Evolutionary conservation across 2,329 filamentous ascomycete genomes (phyloP).

Genomic region (Colletotrichum sp.): DNA sequence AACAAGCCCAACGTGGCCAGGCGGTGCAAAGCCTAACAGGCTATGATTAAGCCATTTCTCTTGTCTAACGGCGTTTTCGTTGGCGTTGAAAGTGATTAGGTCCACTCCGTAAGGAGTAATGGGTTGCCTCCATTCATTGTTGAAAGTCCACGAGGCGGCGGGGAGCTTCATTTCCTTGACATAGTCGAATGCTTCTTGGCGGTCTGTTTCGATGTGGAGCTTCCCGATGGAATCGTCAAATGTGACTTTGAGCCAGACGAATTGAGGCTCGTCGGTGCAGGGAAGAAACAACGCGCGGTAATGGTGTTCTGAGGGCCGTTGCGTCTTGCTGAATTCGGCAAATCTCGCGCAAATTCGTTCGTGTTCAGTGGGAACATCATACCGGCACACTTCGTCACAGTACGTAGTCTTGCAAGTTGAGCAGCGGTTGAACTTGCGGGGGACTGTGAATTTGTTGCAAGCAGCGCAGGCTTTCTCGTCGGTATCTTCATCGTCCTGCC

Average conservation of each 20-base stretch:
- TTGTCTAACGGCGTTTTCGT: neutral
- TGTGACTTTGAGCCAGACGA: neutral
- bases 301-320: neutral
- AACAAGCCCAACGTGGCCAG: neutral
- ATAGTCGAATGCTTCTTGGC: rapidly evolving
- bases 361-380: neutral
- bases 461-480: neutral
- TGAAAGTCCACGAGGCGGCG: rapidly evolving
- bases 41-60: neutral
- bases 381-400: neutral
- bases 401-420: neutral
- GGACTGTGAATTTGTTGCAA: neutral
- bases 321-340: neutral
- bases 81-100: neutral
- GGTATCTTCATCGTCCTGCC: neutral
- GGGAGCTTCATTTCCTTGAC: neutral
- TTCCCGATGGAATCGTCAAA: neutral
- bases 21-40: neutral
- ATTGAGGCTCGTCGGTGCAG: rapidly evolving
- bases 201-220: neutral
- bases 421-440: neutral
- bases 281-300: neutral
- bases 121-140: rapidly evolving
- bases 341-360: rapidly evolving
- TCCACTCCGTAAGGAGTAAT: neutral